Percentiles rank a stretch among this genome's conserved stretches.
Evolutionary conservation across 768 basidiomycete genomes (phyloP).

Genomic region (Boletus bicolor): DNA sequence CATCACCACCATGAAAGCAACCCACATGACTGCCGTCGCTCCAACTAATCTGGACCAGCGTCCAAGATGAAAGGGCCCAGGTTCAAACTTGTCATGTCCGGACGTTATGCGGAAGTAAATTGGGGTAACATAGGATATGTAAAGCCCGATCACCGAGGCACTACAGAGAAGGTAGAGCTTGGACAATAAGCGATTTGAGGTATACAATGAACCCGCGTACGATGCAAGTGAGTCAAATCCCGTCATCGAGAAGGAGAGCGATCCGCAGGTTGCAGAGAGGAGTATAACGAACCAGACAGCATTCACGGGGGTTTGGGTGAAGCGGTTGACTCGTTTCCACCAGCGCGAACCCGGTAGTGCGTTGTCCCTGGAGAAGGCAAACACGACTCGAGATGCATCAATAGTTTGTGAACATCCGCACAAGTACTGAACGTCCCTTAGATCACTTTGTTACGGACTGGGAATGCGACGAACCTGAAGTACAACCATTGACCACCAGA

Average conservation of each 20-base stretch:
- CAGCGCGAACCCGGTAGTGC: slow-evolving; percentile 37
- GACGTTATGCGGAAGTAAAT: slow-evolving; percentile 37
- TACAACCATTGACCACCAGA: slow-evolving; percentile 43
- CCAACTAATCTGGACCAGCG: slow-evolving; percentile 32
- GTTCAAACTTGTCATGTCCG: slow-evolving; percentile 31
- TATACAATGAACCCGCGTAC: slow-evolving; percentile 15
- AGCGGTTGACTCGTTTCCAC: slow-evolving; percentile 34
- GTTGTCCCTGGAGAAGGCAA: slow-evolving; percentile 41
- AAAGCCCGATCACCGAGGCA: slow-evolving; percentile 34
- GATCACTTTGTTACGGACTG: not conserved
- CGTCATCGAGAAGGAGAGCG: slow-evolving; percentile 32
- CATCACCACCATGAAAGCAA: slow-evolving; percentile 33
- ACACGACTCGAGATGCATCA: slow-evolving; percentile 46
- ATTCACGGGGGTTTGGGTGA: slow-evolving; percentile 36
- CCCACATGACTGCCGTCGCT: slow-evolving; percentile 29
- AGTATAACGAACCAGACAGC: slow-evolving; percentile 40
- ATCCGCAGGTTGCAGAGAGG: slow-evolving; percentile 30
- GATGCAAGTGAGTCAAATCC: slow-evolving; percentile 36
- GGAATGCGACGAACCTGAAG: slow-evolving; percentile 36
- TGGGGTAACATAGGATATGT: slow-evolving; percentile 38
- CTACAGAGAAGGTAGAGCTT: slow-evolving; percentile 6
- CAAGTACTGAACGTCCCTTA: slow-evolving; percentile 30
- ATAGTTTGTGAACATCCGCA: slow-evolving; percentile 46
- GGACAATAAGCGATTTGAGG: not conserved
- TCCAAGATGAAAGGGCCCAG: slow-evolving; percentile 35